Evolutionary conservation across 108 stramenopile species (phyloP).

Genomic region (Pseudonitzschia multistriata): DNA sequence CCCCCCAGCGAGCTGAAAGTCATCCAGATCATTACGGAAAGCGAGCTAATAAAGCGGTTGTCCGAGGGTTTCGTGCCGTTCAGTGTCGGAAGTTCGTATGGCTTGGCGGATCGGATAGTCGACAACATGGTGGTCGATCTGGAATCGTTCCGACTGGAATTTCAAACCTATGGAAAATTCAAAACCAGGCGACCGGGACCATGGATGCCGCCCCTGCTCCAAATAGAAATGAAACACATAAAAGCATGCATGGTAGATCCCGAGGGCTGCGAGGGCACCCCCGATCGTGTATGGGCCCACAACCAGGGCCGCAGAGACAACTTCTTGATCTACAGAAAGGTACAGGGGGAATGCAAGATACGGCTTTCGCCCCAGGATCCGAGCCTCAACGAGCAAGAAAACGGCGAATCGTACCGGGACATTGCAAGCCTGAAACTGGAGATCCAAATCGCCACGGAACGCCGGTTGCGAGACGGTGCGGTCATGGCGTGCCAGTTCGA

Average conservation of each 20-base stretch:
- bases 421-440: constrained; percentile 40
- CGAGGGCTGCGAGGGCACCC: constrained; percentile 56
- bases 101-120: constrained; percentile 65
- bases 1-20: constrained; percentile 22
- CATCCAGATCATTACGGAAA: constrained; percentile 29
- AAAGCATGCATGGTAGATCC: constrained; percentile 62
- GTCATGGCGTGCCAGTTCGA: constrained; percentile 65
- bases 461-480: constrained; percentile 64
- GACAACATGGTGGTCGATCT: constrained; percentile 75
- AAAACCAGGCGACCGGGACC: constrained; percentile 61
- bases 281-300: constrained; percentile 72
- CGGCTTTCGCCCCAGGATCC: constrained; percentile 8
- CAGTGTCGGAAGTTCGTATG: constrained; percentile 40
- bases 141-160: constrained; percentile 42
- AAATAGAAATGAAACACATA: constrained; percentile 40
- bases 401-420: background rate
- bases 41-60: constrained; percentile 20
- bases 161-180: constrained; percentile 71
- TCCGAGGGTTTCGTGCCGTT: constrained; percentile 26
- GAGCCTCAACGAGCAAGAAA: background rate
- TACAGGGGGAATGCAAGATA: constrained; percentile 39
- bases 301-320: constrained; percentile 46
- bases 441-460: constrained; percentile 56
- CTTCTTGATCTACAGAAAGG: constrained; percentile 66
- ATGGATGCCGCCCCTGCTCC: constrained; percentile 71